Percentiles rank a stretch among this genome's conserved stretches.
Conservation (phyloP, 352 stramenopile species). For the Globisporangium emineosum region DNA sequence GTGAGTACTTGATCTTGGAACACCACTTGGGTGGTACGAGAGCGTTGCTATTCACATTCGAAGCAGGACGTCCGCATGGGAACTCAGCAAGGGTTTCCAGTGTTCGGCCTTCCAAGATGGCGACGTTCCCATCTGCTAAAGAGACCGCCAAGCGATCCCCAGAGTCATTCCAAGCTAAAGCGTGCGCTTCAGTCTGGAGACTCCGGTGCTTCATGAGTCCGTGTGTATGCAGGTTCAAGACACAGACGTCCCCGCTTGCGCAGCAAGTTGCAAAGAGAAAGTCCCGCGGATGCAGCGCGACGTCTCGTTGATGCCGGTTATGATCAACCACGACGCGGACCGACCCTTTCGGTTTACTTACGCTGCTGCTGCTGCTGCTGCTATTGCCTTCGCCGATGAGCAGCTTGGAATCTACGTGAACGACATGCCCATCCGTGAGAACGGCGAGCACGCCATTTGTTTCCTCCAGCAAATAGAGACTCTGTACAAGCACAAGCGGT, state of each 20-base stretch:
- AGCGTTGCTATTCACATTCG: constrained; percentile 7
- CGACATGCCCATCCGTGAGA: constrained; percentile 16
- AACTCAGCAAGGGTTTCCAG: constrained; percentile 24
- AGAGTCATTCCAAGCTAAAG: constrained; percentile 41
- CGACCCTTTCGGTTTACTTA: neutral
- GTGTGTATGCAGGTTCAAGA: constrained; percentile 45
- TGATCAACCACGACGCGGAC: constrained; percentile 26
- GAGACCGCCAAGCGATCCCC: constrained; percentile 42
- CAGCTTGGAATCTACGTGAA: constrained; percentile 18
- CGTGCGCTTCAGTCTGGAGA: constrained; percentile 12
- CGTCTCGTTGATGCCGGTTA: constrained; percentile 23
- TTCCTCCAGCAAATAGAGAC: constrained; percentile 23
- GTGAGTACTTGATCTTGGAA: constrained; percentile 47
- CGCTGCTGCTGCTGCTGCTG: neutral
- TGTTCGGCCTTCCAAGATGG: constrained; percentile 34
- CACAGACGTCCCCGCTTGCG: constrained; percentile 28
- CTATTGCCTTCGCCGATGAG: neutral
- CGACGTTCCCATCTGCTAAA: constrained; percentile 32
- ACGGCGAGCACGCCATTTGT: constrained; percentile 24
- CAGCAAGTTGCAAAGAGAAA: constrained; percentile 38
- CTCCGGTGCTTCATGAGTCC: constrained; percentile 20
- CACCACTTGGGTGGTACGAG: constrained; percentile 44
- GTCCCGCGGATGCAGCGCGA: constrained; percentile 41
- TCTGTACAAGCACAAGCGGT: constrained; percentile 3
- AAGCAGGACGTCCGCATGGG: constrained; percentile 10